phyloP scores from a whole-genome alignment of 2,329 filamentous ascomycete genomes.

The Neoarthrinium moseri region DNA sequence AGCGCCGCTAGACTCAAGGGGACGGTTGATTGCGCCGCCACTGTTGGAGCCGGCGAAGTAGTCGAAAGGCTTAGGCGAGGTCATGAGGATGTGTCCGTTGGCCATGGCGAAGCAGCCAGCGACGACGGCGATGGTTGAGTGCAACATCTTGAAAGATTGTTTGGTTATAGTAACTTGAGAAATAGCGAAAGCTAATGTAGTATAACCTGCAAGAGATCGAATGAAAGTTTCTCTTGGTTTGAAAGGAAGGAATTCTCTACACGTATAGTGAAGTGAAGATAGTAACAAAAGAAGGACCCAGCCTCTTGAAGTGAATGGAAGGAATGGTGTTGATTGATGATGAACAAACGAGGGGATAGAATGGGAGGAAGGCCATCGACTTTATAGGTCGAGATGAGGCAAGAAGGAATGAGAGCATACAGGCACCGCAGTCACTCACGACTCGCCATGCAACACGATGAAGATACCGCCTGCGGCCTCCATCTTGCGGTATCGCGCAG shows the following conservation, averaged over 20 bases:
- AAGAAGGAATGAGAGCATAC: conserved; percentile 17
- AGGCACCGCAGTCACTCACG: too few species aligned
- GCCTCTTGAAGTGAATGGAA: conserved; percentile 26
- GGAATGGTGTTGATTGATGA: conserved; percentile 25
- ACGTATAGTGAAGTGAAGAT: conserved; percentile 34
- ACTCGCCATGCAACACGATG: too few species aligned
- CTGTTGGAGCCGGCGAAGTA: conserved; percentile 47
- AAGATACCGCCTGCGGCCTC: too few species aligned
- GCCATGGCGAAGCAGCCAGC: conserved; percentile 55
- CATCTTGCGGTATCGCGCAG: too few species aligned
- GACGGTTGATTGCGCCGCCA: too few species aligned
- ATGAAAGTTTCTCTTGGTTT: too few species aligned
- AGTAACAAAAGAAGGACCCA: too few species aligned
- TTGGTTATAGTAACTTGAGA: conserved; percentile 41
- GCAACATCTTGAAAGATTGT: conserved; percentile 46
- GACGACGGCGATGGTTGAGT: conserved; percentile 48
- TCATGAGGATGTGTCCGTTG: conserved; percentile 78
- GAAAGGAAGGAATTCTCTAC: conserved; percentile 32
- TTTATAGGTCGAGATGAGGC: conserved; percentile 24
- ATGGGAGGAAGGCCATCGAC: conserved; percentile 22
- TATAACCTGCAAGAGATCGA: neutral
- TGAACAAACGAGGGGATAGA: conserved; percentile 34
- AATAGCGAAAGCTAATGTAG: conserved; percentile 18
- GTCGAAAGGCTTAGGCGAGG: conserved; percentile 62
- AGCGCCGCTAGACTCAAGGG: conserved; percentile 56